Conservation (phyloP, 257 asterid genomes). For the Apocynum venetum region DNA sequence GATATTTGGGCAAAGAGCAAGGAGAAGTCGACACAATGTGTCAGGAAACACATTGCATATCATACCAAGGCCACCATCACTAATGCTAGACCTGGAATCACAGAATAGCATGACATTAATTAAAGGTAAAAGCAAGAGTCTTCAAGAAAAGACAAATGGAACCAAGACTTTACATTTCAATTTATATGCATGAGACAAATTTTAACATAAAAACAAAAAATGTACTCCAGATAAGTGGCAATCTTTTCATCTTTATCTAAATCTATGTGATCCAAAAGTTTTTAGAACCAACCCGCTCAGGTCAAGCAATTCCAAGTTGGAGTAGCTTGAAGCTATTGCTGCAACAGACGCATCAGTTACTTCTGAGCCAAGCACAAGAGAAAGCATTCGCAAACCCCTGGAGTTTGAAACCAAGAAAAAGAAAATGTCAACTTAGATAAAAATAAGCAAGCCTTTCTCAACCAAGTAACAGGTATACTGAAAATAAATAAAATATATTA, state of each 20-base stretch:
- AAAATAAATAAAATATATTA: not conserved
- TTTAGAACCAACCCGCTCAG: conserved; percentile 80
- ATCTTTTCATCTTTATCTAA: not conserved
- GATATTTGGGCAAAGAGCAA: conserved; percentile 91
- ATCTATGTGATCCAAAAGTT: not conserved
- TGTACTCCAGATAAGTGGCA: not conserved
- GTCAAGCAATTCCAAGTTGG: conserved; percentile 85
- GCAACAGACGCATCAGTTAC: conserved; percentile 98
- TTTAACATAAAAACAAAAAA: not conserved
- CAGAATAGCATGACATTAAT: not conserved
- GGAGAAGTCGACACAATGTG: conserved; percentile 73
- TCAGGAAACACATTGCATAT: conserved; percentile 91
- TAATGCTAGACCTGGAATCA: conserved; percentile 75
- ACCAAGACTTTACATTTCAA: not conserved
- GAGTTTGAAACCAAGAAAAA: conserved; percentile 8
- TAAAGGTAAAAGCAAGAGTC: not conserved
- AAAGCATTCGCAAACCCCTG: conserved; percentile 89
- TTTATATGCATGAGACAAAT: not conserved
- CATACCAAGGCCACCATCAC: conserved; percentile 95
- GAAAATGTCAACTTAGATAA: not conserved
- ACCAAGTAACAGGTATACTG: not conserved
- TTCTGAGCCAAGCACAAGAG: conserved; percentile 90
- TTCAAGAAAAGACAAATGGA: not conserved
- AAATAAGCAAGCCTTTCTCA: not conserved
- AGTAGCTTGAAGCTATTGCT: conserved; percentile 78